Evolutionary conservation across 352 stramenopile species (phyloP).

Genomic region (Phytophthora pinifolia): DNA sequence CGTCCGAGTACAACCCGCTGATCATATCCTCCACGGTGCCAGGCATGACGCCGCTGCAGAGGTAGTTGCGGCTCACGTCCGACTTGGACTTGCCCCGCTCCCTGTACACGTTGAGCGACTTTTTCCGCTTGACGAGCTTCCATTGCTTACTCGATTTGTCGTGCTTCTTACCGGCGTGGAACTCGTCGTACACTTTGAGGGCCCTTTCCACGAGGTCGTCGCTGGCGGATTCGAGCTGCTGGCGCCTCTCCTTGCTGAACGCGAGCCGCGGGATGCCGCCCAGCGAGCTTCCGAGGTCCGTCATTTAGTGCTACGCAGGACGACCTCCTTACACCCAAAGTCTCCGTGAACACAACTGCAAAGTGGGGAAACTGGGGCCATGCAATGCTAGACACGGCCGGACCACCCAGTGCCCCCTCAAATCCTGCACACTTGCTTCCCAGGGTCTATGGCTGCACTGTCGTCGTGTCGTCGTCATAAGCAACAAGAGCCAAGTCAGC

Average conservation of each 20-base stretch:
- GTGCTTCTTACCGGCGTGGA: conserved; percentile 39
- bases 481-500: conserved; percentile 16
- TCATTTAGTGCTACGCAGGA: not conserved
- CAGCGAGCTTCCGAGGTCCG: conserved; percentile 14
- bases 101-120: conserved; percentile 61
- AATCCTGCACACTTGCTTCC: conserved; percentile 21
- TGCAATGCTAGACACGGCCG: conserved; percentile 27
- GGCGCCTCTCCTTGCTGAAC: conserved; percentile 36
- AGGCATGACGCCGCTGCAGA: conserved; percentile 59
- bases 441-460: conserved; percentile 13
- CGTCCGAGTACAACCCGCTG: conserved; percentile 45
- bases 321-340: not conserved
- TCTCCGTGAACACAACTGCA: conserved; percentile 21
- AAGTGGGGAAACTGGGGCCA: conserved; percentile 23
- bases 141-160: conserved; percentile 37
- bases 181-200: conserved; percentile 53
- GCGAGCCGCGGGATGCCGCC: conserved; percentile 37
- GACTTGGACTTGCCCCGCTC: conserved; percentile 28
- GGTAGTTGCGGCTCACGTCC: conserved; percentile 7
- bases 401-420: conserved; percentile 19
- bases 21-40: conserved; percentile 63
- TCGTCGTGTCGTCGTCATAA: conserved; percentile 17
- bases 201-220: conserved; percentile 63
- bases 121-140: conserved; percentile 58
- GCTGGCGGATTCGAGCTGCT: conserved; percentile 47